Evolutionary conservation across 352 stramenopile species (phyloP).

Genomic region (Halophytophthora polymorphica): DNA sequence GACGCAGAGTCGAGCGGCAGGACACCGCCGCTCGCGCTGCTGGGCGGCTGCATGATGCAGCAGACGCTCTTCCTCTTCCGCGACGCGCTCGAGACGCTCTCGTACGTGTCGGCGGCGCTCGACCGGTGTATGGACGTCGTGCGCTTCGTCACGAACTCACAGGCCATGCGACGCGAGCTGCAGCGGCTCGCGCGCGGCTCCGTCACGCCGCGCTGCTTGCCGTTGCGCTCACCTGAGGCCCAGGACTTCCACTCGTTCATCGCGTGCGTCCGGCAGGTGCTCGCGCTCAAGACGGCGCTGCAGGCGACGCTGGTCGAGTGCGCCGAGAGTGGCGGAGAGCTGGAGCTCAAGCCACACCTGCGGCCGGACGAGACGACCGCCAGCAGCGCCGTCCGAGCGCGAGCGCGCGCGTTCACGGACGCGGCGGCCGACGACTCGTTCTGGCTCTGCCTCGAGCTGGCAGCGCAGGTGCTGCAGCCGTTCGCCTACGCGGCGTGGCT

Average conservation of each 20-base stretch:
- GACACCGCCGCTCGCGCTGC: background rate
- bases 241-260: slow-evolving; percentile 20
- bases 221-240: background rate
- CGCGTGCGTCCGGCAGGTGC: slow-evolving; percentile 15
- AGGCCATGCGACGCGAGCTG: background rate
- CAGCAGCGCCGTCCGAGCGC: background rate
- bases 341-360: slow-evolving; percentile 2
- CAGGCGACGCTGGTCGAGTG: slow-evolving; percentile 1
- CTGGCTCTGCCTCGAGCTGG: slow-evolving; percentile 16
- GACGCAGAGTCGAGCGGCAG: background rate
- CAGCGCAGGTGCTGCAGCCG: slow-evolving; percentile 16
- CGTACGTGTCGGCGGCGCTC: slow-evolving; percentile 12
- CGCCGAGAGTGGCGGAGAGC: slow-evolving; percentile 1
- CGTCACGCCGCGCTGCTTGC: background rate
- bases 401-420: slow-evolving; percentile 1
- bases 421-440: slow-evolving; percentile 19
- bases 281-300: slow-evolving; percentile 7
- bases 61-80: slow-evolving; percentile 22
- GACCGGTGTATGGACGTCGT: slow-evolving; percentile 22
- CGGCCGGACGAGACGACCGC: background rate
- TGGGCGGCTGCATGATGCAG: slow-evolving; percentile 33
- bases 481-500: slow-evolving; percentile 26
- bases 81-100: slow-evolving; percentile 16
- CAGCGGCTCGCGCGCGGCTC: background rate
- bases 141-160: slow-evolving; percentile 4